Base-by-base conservation (phyloP, 75 land plant species). In the Adiantum capillusveneris region DNA sequence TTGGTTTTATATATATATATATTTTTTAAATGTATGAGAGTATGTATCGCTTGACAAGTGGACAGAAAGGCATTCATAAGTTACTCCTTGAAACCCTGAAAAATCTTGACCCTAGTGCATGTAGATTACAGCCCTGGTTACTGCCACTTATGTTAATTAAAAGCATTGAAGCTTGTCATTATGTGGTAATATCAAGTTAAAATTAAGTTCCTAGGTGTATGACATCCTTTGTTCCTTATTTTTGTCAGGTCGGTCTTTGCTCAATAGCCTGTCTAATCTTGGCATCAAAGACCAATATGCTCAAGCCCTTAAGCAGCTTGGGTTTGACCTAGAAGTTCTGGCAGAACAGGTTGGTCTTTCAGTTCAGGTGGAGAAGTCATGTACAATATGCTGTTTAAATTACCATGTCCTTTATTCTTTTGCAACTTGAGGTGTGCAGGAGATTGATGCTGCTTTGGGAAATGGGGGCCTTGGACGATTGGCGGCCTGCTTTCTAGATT, bases 391-490 rank as follows among this genome's bases (percentile, higher is more conserved):
- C 51, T 16, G 13, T n/a, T 46, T 46, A 14, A 18, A 9, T 46
- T 46, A 6, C 50, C 50, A 46, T 18, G 50, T 46, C 5, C 17
- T 46, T 46, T 46, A 18, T 6, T 46, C 17, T 46, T 5, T 6
- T 18, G 2, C 22, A 2, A 6, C 9, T 26, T 65, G 11, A 0
- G 31, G 25, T 59, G 2, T 25, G 13, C 60, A 86, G 90, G 90
- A 86, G 72, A 74, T 69, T 24, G 90, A 86, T 80, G 87, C 84
- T 67, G 83, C 87, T 25, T 75, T 86, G 52, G 90, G 90, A 22
- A 86, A 86, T 78, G 90, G 90, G 14, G 90, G 90, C 41, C 74
- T 86, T 27, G 90, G 81, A 42, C 84, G 90, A 17, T 81, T 87
- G 46, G 79, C 90, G n/a, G 87, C 90, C 61, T 87, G 90, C 65